These are phyloP conservation scores for Exserohilum turcica DNA, from an alignment of 2,329 filamentous ascomycete genomes.

Conservation along the genomic window DNA sequence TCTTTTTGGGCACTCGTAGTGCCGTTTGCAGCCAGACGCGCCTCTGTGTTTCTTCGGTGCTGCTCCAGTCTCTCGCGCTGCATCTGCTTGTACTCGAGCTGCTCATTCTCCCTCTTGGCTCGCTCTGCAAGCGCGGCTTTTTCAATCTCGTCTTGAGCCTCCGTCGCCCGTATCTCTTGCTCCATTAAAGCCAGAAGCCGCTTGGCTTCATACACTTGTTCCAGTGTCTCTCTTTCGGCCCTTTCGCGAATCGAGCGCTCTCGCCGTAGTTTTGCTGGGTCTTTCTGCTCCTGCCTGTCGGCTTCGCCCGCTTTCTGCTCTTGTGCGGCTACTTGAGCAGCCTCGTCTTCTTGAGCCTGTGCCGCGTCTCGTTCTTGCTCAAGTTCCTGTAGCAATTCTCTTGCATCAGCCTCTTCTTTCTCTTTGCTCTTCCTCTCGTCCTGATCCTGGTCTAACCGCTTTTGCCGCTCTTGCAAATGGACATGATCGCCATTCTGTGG, in stretches of 20 bases:
- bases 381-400: not conserved
- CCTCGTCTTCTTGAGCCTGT: constrained; percentile 8
- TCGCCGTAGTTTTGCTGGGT: constrained; percentile 5
- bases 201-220: constrained; percentile 12
- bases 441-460: constrained; percentile 11
- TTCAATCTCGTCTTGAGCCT: constrained; percentile 9
- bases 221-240: constrained; percentile 14
- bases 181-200: constrained; percentile 12
- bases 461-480: constrained; percentile 1
- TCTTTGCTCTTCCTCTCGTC: constrained; percentile 7
- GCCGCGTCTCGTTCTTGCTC: not conserved
- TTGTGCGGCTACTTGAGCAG: constrained; percentile 5
- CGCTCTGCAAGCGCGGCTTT: constrained; percentile 7
- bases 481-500: not conserved
- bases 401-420: constrained; percentile 9
- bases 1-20: constrained; percentile 8
- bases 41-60: constrained; percentile 9
- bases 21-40: constrained; percentile 5
- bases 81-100: constrained; percentile 11
- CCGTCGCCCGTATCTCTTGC: constrained; percentile 7
- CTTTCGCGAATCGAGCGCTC: constrained; percentile 5
- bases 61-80: constrained; percentile 12
- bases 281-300: constrained; percentile 1
- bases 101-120: constrained; percentile 10
- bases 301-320: not conserved